phyloP scores from a whole-genome alignment of 2,329 filamentous ascomycete genomes.

The Curvularia verruculosa region DNA sequence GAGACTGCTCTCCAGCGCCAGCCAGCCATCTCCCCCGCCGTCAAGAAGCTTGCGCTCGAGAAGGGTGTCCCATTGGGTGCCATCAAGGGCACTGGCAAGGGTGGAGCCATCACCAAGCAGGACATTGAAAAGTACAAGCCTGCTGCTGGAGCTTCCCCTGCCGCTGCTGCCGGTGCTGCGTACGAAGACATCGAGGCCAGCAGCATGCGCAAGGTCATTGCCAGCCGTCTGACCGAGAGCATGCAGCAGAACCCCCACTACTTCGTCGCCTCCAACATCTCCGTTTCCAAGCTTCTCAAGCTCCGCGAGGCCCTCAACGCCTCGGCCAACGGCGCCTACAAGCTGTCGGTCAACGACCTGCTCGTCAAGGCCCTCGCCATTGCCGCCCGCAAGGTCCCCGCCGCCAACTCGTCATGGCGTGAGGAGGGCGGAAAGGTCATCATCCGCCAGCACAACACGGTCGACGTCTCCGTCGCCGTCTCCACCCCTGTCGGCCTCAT shows the following conservation, averaged over 20 bases:
- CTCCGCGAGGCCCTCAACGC: conserved; percentile 92
- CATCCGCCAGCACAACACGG: conserved; percentile 91
- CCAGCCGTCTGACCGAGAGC: conserved; percentile 85
- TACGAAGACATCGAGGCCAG: conserved; percentile 85
- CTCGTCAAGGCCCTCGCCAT: conserved; percentile 93
- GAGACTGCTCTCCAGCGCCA: conserved; percentile 85
- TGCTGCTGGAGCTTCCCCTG: conserved; percentile 53
- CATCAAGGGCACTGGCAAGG: conserved; percentile 85
- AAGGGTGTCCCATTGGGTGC: conserved; percentile 77
- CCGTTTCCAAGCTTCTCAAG: conserved; percentile 93
- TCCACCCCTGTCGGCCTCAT: conserved; percentile 92
- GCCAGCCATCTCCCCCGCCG: conserved; percentile 72
- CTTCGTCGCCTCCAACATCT: conserved; percentile 90
- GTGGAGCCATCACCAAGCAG: conserved; percentile 86
- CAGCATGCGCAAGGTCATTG: conserved; percentile 98
- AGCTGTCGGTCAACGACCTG: conserved; percentile 99
- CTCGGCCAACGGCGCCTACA: conserved; percentile 89
- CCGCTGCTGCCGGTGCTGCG: conserved; percentile 62
- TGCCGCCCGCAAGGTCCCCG: conserved; percentile 90
- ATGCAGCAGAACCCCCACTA: conserved; percentile 96
- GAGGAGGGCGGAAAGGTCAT: conserved; percentile 75
- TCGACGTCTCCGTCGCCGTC: conserved; percentile 95
- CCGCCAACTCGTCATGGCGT: conserved; percentile 93
- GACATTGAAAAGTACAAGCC: conserved; percentile 88
- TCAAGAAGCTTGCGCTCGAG: conserved; percentile 83